phyloP scores from a whole-genome alignment of 2,329 filamentous ascomycete species.

The Xylariaceae sp. region DNA sequence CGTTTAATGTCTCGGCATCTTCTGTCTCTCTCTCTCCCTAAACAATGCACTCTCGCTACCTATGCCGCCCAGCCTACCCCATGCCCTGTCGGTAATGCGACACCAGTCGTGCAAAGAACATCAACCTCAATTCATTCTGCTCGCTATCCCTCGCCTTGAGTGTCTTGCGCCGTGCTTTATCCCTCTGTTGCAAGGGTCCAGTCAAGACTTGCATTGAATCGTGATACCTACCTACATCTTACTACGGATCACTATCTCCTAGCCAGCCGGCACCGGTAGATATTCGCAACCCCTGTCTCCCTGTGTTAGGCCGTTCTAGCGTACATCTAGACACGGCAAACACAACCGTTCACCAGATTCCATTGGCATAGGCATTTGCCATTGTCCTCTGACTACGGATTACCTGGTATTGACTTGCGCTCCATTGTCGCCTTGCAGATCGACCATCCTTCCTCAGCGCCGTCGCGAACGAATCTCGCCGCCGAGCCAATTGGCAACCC shows the following conservation, averaged over 20 bases:
- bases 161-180: background rate
- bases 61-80: background rate
- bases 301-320: background rate
- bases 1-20: background rate
- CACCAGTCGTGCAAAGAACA: background rate
- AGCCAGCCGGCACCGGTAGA: conserved; percentile 4
- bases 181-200: background rate
- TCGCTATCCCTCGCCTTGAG: background rate
- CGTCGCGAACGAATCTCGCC: background rate
- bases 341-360: background rate
- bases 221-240: background rate
- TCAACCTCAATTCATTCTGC: background rate
- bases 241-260: background rate
- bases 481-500: conserved; percentile 35
- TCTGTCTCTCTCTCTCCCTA: background rate
- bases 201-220: background rate
- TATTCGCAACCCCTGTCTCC: conserved; percentile 1
- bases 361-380: background rate
- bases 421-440: background rate
- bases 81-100: background rate
- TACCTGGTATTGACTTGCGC: background rate
- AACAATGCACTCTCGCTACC: background rate
- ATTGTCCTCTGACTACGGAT: background rate
- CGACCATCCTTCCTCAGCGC: background rate
- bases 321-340: background rate